These are phyloP conservation scores for Hsuehochloa calcarea DNA, from an alignment of 176 grass and related monocot species.

Conservation along the genomic window DNA sequence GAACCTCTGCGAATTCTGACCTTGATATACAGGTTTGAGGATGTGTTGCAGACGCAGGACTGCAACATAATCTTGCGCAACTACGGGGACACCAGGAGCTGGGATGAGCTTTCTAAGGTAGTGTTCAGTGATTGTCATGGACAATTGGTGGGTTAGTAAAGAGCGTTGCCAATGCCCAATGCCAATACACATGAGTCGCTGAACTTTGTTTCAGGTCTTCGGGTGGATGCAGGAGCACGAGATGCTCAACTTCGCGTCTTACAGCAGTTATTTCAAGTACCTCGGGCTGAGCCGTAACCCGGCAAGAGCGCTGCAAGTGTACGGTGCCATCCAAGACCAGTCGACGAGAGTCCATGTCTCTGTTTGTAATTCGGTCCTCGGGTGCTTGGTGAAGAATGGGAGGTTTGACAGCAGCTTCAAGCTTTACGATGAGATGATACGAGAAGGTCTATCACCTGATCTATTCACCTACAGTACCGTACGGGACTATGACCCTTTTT, in stretches of 20 bases:
- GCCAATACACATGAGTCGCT: background rate
- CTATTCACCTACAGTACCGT: conserved; percentile 91
- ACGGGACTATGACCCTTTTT: conserved; percentile 38
- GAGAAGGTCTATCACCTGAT: conserved; percentile 74
- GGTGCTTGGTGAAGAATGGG: conserved; percentile 83
- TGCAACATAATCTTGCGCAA: conserved; percentile 78
- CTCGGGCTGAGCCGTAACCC: conserved; percentile 67
- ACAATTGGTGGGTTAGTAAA: background rate
- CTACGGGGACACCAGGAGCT: conserved; percentile 62
- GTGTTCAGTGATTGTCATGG: background rate
- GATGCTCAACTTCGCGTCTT: conserved; percentile 66
- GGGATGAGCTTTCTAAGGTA: conserved; percentile 76
- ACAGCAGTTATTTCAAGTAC: conserved; percentile 95
- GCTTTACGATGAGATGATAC: conserved; percentile 79
- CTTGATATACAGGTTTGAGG: conserved; percentile 49
- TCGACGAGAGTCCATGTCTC: conserved; percentile 58
- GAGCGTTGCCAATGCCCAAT: background rate
- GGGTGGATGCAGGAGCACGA: conserved; percentile 69
- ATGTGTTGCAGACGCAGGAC: conserved; percentile 68
- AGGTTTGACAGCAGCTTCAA: conserved; percentile 72
- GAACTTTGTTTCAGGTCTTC: conserved; percentile 69
- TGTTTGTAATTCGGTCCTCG: conserved; percentile 83
- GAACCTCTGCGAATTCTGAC: background rate
- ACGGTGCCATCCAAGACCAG: conserved; percentile 54
- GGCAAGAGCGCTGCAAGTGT: conserved; percentile 54